Evolutionary conservation across 202 grass and related monocot species (phyloP).

Genomic region (Schoenoplectus tabernaemontani): DNA sequence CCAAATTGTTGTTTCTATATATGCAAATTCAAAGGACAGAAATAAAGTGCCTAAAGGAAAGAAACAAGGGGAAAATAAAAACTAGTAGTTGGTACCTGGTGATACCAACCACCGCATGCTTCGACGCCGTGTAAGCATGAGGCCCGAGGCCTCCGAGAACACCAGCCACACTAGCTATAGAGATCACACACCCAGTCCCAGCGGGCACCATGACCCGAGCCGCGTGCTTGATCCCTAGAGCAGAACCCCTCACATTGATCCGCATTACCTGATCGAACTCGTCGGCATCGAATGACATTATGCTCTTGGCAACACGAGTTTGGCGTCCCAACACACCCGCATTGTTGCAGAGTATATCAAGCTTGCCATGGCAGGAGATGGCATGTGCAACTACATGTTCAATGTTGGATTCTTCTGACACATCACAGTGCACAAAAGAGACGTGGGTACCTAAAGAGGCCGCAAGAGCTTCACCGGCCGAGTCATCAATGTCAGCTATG

Average conservation of each 20-base stretch:
- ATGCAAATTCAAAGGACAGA: neutral
- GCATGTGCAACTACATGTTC: slow-evolving; percentile 39
- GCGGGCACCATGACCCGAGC: slow-evolving; percentile 61
- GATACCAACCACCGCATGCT: slow-evolving; percentile 91
- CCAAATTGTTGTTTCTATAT: neutral
- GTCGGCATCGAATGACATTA: slow-evolving; percentile 57
- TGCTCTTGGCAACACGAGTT: slow-evolving; percentile 73
- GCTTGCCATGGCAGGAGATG: slow-evolving; percentile 39
- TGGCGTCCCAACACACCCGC: slow-evolving; percentile 91
- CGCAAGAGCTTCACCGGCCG: slow-evolving; percentile 45
- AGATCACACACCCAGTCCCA: slow-evolving; percentile 58
- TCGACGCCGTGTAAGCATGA: slow-evolving; percentile 89
- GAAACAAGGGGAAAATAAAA: neutral
- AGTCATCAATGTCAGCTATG: slow-evolving; percentile 69
- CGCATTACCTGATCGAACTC: slow-evolving; percentile 88
- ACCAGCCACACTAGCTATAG: slow-evolving; percentile 80
- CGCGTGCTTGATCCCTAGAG: slow-evolving; percentile 95
- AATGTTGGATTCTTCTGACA: slow-evolving; percentile 65
- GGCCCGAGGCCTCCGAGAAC: slow-evolving; percentile 78
- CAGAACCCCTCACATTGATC: slow-evolving; percentile 82
- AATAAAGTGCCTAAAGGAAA: neutral
- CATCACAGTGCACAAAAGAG: slow-evolving; percentile 65
- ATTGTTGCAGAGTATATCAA: slow-evolving; percentile 87
- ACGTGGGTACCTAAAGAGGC: slow-evolving; percentile 43
- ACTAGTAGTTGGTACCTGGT: slow-evolving; percentile 30